These are phyloP conservation scores for Starmerella vitae DNA, from an alignment of 805 yeast genomes.

Conservation along the genomic window DNA sequence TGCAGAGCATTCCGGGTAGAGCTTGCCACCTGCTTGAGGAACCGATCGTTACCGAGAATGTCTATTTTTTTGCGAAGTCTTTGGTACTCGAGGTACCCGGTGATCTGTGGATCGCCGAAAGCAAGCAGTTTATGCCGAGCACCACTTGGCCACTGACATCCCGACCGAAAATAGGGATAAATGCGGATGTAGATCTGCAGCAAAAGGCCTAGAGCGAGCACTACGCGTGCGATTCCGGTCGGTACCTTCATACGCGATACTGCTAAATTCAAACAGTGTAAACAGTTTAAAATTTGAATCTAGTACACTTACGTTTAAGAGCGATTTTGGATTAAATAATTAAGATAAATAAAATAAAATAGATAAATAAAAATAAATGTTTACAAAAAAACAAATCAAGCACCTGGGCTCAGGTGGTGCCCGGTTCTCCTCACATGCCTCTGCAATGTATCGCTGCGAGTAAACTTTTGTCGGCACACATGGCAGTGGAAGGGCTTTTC, in stretches of 20 bases:
- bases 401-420: constrained; percentile 1
- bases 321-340: too few relatives aligned
- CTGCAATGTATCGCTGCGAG: constrained; percentile 16
- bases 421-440: constrained; percentile 13
- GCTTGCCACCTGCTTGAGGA: constrained; percentile 67
- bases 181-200: constrained; percentile 57
- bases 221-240: background rate
- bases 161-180: constrained; percentile 32
- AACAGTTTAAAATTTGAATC: background rate
- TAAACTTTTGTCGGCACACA: constrained; percentile 12
- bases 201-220: constrained; percentile 18
- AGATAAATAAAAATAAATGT: background rate
- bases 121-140: constrained; percentile 47
- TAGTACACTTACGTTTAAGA: too few relatives aligned
- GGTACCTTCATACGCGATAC: background rate
- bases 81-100: constrained; percentile 36
- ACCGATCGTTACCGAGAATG: constrained; percentile 79
- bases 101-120: constrained; percentile 94
- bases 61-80: constrained; percentile 58
- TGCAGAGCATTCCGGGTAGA: constrained; percentile 47
- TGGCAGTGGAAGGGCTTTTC: constrained; percentile 17
- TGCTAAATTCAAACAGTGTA: background rate
- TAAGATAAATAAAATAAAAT: background rate
- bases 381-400: background rate
- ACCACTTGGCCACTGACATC: constrained; percentile 17